A percentile compares a stretch with the other conserved stretches of the same genome.
Conservation (phyloP, 2,329 filamentous ascomycete species). For the Colletotrichum acutatum region DNA sequence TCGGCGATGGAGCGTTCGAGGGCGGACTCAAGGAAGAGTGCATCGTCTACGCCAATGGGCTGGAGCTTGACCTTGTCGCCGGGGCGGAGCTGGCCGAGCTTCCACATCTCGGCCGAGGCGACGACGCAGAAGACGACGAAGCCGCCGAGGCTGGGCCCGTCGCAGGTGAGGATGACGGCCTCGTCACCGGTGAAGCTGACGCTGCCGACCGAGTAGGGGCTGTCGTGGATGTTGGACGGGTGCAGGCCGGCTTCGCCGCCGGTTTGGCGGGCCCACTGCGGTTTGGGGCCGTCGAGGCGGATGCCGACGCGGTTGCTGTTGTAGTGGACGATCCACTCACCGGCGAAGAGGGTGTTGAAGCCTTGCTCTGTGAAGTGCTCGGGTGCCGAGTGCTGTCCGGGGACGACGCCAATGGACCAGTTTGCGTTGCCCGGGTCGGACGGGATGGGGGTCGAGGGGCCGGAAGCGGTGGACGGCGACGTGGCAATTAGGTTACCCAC, state of each 20-base stretch:
- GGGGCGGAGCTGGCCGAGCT: constrained; percentile 52
- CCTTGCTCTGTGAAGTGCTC: constrained; percentile 50
- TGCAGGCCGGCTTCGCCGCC: constrained; percentile 53
- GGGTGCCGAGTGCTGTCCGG: constrained; percentile 51
- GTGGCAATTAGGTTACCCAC: constrained; percentile 24
- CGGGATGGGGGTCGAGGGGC: constrained; percentile 37
- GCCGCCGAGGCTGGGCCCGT: constrained; percentile 54
- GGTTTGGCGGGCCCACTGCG: constrained; percentile 49
- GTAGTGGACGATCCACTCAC: constrained; percentile 51
- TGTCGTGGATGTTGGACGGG: constrained; percentile 54
- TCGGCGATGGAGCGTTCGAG: constrained; percentile 39
- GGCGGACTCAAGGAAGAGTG: constrained; percentile 39
- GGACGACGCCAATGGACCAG: constrained; percentile 48
- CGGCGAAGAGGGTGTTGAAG: constrained; percentile 44
- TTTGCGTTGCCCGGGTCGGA: constrained; percentile 38
- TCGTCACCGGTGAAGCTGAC: constrained; percentile 56
- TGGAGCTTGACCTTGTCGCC: constrained; percentile 50
- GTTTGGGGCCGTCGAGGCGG: constrained; percentile 49
- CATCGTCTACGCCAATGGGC: constrained; percentile 42
- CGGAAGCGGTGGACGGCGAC: neutral
- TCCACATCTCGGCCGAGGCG: constrained; percentile 52
- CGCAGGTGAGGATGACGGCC: constrained; percentile 50
- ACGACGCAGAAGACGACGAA: constrained; percentile 53
- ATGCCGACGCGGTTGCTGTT: constrained; percentile 54
- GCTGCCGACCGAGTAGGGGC: constrained; percentile 52